These are phyloP conservation scores for Aspergillus sp. DNA, from an alignment of 2,329 filamentous ascomycete genomes.

Conservation along the genomic window DNA sequence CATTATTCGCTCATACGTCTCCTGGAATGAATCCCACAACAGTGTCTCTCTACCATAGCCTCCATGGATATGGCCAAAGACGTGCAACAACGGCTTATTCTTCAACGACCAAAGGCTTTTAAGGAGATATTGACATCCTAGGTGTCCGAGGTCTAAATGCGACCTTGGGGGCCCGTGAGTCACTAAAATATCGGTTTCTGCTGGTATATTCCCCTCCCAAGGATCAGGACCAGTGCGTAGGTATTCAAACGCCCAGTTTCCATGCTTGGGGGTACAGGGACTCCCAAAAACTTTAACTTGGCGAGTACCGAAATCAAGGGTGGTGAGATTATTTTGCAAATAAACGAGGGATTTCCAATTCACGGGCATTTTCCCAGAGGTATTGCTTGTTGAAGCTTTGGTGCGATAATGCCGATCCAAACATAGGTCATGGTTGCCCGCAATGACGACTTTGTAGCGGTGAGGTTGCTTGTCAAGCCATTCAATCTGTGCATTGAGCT, in stretches of 20 bases:
- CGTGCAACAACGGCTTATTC: slow-evolving; percentile 62
- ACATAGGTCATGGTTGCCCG: slow-evolving; percentile 80
- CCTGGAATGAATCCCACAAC: slow-evolving; percentile 66
- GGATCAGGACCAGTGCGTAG: slow-evolving; percentile 50
- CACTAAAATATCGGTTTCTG: slow-evolving; percentile 66
- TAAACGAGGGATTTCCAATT: slow-evolving; percentile 65
- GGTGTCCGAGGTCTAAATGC: slow-evolving; percentile 51
- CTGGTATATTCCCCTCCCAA: slow-evolving; percentile 64
- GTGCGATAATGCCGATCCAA: slow-evolving; percentile 59
- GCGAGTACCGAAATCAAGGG: slow-evolving; percentile 50
- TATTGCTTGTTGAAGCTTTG: not conserved
- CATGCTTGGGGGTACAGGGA: slow-evolving; percentile 67
- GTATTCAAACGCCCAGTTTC: slow-evolving; percentile 75
- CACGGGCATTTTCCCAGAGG: slow-evolving; percentile 40
- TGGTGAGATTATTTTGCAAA: slow-evolving; percentile 60
- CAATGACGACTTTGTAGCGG: slow-evolving; percentile 69
- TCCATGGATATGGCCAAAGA: slow-evolving; percentile 76
- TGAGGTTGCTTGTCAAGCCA: slow-evolving; percentile 71
- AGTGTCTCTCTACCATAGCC: slow-evolving; percentile 61
- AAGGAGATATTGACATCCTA: slow-evolving; percentile 65
- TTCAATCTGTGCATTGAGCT: slow-evolving; percentile 70
- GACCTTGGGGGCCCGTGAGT: slow-evolving; percentile 71
- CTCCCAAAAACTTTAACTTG: slow-evolving; percentile 67
- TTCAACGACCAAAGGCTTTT: slow-evolving; percentile 59
- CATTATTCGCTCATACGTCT: slow-evolving; percentile 57